Evolutionary conservation across 768 basidiomycete species (phyloP).

Genomic region (Kondoa malvinella): DNA sequence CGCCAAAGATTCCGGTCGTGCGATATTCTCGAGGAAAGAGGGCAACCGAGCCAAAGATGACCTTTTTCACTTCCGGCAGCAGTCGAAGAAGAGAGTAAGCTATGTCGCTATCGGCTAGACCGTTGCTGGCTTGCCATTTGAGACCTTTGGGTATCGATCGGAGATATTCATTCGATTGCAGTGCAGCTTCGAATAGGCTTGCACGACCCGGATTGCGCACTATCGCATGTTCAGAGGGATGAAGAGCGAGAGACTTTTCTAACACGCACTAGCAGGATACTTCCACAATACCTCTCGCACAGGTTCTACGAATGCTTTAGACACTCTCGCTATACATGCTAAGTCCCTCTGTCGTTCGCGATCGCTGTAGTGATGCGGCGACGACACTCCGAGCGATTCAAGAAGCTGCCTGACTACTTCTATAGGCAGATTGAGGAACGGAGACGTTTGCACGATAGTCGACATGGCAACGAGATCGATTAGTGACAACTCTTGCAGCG

Average conservation of each 20-base stretch:
- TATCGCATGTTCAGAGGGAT: not conserved
- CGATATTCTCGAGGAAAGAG: not conserved
- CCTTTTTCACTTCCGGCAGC: not conserved
- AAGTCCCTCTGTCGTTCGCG: not conserved
- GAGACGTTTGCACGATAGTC: too few relatives aligned
- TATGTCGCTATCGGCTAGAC: not conserved
- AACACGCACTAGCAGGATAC: not conserved
- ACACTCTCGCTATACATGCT: not conserved
- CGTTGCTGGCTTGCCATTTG: not conserved
- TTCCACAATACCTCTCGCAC: not conserved
- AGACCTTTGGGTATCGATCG: not conserved
- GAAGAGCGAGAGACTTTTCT: not conserved
- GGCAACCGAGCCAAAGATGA: conserved; percentile 2
- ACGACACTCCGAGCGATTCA: not conserved
- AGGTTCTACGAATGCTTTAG: not conserved
- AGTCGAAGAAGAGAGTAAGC: conserved; percentile 3
- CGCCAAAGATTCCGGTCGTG: conserved; percentile 7
- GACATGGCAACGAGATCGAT: too few relatives aligned
- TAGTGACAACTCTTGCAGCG: too few relatives aligned
- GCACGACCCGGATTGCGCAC: conserved; percentile 12
- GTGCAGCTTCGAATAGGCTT: conserved; percentile 2
- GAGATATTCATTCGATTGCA: not conserved
- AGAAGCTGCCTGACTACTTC: not conserved
- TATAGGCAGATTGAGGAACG: too few relatives aligned
- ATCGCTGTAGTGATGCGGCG: not conserved